A percentile compares a stretch with the other conserved stretches of the same genome.
These are phyloP conservation scores for Saccharomyces hybrid DNA, from an alignment of 1,139 yeast species.

Conservation along the genomic window DNA sequence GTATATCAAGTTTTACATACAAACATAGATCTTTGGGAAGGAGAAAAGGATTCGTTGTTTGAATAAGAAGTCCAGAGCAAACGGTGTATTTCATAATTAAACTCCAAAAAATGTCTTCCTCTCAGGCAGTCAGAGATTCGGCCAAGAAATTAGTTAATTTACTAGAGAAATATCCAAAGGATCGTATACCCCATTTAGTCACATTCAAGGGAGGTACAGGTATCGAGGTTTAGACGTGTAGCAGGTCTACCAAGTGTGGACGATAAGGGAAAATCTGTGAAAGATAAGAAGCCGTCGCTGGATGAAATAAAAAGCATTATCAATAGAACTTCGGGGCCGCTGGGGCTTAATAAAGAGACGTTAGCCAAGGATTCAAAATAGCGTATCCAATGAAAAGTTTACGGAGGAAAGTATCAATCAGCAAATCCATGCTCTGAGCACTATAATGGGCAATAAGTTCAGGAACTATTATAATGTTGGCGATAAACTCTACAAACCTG, in stretches of 20 bases:
- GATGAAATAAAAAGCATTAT: slow-evolving; percentile 32
- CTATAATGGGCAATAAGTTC: slow-evolving; percentile 55
- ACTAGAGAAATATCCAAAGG: slow-evolving; percentile 49
- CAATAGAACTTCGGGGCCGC: slow-evolving; percentile 30
- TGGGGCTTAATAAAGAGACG: slow-evolving; percentile 29
- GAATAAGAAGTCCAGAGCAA: background rate
- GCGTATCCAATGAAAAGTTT: slow-evolving; percentile 23
- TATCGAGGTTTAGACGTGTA: slow-evolving; percentile 46
- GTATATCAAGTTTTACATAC: background rate
- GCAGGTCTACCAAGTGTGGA: slow-evolving; percentile 34
- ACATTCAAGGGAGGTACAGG: slow-evolving; percentile 62
- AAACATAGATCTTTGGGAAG: background rate
- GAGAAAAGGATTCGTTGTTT: background rate
- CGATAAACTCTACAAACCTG: slow-evolving; percentile 62
- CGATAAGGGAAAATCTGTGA: slow-evolving; percentile 21
- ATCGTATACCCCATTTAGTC: slow-evolving; percentile 56
- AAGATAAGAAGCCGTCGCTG: slow-evolving; percentile 29
- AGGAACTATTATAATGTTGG: slow-evolving; percentile 55
- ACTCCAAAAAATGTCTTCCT: slow-evolving; percentile 3
- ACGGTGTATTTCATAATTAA: background rate
- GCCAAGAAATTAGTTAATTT: slow-evolving; percentile 38
- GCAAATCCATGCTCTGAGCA: slow-evolving; percentile 53
- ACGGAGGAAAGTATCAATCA: slow-evolving; percentile 48
- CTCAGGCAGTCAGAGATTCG: slow-evolving; percentile 29
- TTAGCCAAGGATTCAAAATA: slow-evolving; percentile 34